Percentiles rank a stretch among this genome's conserved stretches.
phyloP scores from a whole-genome alignment of 2,329 filamentous ascomycete genomes.

The Curvularia eragrostidis region DNA sequence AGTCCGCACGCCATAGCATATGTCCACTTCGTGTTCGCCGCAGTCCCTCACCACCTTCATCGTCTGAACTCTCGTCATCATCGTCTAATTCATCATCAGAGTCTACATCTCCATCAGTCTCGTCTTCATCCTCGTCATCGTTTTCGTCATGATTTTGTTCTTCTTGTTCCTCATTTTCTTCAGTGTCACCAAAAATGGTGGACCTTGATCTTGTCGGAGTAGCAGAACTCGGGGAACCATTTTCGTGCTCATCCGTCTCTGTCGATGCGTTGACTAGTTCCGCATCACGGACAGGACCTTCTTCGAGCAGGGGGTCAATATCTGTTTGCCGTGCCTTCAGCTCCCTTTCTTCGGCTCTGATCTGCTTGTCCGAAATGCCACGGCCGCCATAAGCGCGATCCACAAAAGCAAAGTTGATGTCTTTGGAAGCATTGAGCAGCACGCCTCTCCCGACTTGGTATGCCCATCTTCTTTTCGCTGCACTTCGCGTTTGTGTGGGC shows the following conservation, averaged over 20 bases:
- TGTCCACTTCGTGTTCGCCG: slow-evolving; percentile 46
- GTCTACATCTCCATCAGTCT: slow-evolving; percentile 37
- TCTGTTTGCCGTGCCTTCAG: slow-evolving; percentile 53
- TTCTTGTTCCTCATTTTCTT: slow-evolving; percentile 35
- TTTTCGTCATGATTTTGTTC: slow-evolving; percentile 39
- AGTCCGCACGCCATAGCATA: slow-evolving; percentile 58
- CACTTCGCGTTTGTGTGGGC: slow-evolving; percentile 53
- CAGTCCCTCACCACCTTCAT: slow-evolving; percentile 42
- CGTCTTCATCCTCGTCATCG: slow-evolving; percentile 29
- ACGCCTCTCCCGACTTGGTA: slow-evolving; percentile 65
- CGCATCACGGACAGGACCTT: slow-evolving; percentile 51
- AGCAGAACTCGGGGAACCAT: slow-evolving; percentile 8
- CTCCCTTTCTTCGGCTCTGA: slow-evolving; percentile 52
- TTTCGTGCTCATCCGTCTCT: slow-evolving; percentile 16
- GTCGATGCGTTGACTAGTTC: slow-evolving; percentile 31
- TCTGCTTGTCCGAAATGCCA: slow-evolving; percentile 53
- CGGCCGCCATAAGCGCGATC: slow-evolving; percentile 68
- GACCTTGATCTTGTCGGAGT: slow-evolving; percentile 6
- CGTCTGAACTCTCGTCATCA: slow-evolving; percentile 40
- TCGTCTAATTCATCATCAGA: slow-evolving; percentile 43
- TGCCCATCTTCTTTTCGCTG: slow-evolving; percentile 63
- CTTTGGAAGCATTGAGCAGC: slow-evolving; percentile 63
- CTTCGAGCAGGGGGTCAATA: slow-evolving; percentile 55
- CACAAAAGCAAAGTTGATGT: slow-evolving; percentile 63
- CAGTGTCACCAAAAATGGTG: slow-evolving; percentile 1